A percentile compares a stretch with the other conserved stretches of the same genome.
phyloP scores from a whole-genome alignment of 1,284 basidiomycete genomes.

The Baeospora myosura region DNA sequence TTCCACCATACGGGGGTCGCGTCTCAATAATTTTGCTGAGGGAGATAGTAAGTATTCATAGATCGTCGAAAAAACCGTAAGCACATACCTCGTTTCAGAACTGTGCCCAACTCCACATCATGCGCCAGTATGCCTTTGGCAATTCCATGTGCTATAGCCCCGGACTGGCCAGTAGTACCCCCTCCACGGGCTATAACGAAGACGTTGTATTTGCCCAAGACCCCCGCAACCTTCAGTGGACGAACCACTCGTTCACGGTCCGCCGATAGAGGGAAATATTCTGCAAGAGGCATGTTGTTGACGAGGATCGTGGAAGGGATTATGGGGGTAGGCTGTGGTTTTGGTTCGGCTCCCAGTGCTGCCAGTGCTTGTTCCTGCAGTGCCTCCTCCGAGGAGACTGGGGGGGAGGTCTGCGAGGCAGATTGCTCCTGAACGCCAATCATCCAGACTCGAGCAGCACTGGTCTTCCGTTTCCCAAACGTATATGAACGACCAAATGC shows the following conservation, averaged over 20 bases:
- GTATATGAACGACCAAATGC: conserved; percentile 75
- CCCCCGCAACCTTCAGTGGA: conserved; percentile 78
- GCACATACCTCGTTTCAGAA: conserved; percentile 67
- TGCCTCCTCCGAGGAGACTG: not conserved
- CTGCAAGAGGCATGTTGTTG: conserved; percentile 74
- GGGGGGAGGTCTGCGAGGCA: not conserved
- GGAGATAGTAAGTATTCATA: conserved; percentile 12
- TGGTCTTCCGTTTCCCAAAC: conserved; percentile 80
- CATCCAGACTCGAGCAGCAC: conserved; percentile 88
- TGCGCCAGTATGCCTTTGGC: conserved; percentile 76
- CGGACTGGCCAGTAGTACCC: conserved; percentile 85
- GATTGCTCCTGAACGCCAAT: conserved; percentile 53
- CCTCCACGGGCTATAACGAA: conserved; percentile 87
- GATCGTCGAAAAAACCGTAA: conserved; percentile 2
- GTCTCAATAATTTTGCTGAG: conserved; percentile 77
- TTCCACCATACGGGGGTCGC: conserved; percentile 97
- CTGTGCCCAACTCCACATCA: conserved; percentile 53
- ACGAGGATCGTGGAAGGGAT: conserved; percentile 61
- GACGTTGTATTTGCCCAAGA: conserved; percentile 89
- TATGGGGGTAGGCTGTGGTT: conserved; percentile 19
- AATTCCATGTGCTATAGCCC: conserved; percentile 81
- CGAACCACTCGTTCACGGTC: conserved; percentile 80
- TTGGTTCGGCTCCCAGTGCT: conserved; percentile 1
- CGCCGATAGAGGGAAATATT: conserved; percentile 71
- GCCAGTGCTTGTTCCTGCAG: not conserved